Conservation (phyloP, 129 eudicot genomes). For the Dittrichia graveolens region DNA sequence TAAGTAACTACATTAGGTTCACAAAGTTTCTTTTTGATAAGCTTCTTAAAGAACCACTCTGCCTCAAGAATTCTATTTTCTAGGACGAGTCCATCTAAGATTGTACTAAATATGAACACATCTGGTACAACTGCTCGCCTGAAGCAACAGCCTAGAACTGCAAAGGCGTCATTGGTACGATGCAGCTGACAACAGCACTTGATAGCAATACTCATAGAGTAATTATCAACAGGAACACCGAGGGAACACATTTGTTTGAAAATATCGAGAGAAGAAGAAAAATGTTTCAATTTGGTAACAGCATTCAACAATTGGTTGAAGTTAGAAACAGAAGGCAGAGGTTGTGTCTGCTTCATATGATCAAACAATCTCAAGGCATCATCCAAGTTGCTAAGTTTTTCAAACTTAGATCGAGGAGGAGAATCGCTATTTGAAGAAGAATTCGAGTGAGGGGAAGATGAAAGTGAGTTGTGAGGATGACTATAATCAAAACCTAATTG, state of each 20-base stretch:
- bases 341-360: neutral
- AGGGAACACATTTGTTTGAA: neutral
- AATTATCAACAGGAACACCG: neutral
- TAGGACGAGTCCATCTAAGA: neutral
- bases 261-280: neutral
- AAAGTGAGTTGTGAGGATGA: neutral
- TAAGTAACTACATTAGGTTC: neutral
- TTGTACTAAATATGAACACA: neutral
- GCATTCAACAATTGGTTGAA: neutral
- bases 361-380: neutral
- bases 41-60: conserved; percentile 7
- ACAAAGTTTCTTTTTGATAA: neutral
- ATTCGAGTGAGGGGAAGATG: neutral
- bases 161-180: neutral
- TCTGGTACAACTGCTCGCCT: conserved; percentile 8
- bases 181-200: neutral
- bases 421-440: neutral
- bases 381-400: neutral
- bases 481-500: neutral
- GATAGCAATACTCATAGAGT: conserved; percentile 2
- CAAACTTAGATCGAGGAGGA: neutral
- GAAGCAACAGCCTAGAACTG: neutral
- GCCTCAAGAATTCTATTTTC: conserved; percentile 23
- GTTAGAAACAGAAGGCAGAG: conserved; percentile 3
- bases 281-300: conserved; percentile 5